Conservation (phyloP, 306 rosid species). For the Dicorynia guianensis region DNA sequence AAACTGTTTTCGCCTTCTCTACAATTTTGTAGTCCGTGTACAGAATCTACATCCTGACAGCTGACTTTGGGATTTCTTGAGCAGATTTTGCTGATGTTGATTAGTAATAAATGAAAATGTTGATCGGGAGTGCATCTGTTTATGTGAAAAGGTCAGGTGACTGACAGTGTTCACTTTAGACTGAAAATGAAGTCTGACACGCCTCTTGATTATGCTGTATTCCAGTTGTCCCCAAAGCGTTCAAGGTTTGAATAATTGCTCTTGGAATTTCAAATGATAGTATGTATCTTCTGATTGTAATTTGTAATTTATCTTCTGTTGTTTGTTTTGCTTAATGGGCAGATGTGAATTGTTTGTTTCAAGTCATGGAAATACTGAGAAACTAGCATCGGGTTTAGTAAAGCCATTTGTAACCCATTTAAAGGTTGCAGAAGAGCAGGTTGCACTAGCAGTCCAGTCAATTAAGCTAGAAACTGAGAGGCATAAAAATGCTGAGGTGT, state of each 20-base stretch:
- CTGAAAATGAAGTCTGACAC: constrained; percentile 87
- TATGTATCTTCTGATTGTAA: constrained; percentile 25
- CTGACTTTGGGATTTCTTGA: constrained; percentile 28
- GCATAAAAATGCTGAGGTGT: constrained; percentile 59
- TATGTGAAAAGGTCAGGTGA: constrained; percentile 53
- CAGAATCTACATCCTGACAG: constrained; percentile 51
- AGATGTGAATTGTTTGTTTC: constrained; percentile 91
- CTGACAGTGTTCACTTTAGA: constrained; percentile 42
- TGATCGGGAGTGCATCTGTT: constrained; percentile 39
- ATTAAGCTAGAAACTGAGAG: constrained; percentile 83
- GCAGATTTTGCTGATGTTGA: constrained; percentile 38
- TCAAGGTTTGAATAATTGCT: constrained; percentile 63
- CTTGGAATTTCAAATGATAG: constrained; percentile 27
- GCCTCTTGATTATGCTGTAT: constrained; percentile 87
- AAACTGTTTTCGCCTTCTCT: neutral
- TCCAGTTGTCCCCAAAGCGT: constrained; percentile 90
- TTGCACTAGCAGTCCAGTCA: constrained; percentile 70
- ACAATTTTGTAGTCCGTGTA: neutral
- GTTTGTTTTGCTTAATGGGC: constrained; percentile 34
- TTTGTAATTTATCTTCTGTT: constrained; percentile 22
- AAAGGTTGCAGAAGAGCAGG: constrained; percentile 89
- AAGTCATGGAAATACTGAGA: constrained; percentile 78
- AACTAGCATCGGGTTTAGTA: constrained; percentile 86
- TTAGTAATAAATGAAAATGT: constrained; percentile 22
- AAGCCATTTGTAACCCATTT: constrained; percentile 88